Percentiles rank a stretch among this genome's conserved stretches.
Evolutionary conservation across 2,329 filamentous ascomycete species (phyloP).

Genomic region (Didymella arachidicola): DNA sequence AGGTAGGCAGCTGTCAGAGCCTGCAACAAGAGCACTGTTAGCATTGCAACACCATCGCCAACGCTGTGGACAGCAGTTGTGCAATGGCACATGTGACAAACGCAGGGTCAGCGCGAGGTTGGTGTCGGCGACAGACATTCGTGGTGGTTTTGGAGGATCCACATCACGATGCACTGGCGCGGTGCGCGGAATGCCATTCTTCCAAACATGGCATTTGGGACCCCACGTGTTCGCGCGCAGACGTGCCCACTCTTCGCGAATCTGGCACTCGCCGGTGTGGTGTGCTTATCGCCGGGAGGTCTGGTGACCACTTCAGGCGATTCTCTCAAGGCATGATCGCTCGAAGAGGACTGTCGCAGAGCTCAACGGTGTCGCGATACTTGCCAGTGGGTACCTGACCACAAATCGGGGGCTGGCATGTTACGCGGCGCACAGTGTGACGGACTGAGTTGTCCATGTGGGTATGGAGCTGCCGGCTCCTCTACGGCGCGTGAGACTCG

Average conservation of each 20-base stretch:
- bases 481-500: slow-evolving; percentile 16
- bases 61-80: not conserved
- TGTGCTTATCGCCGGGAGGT: slow-evolving; percentile 16
- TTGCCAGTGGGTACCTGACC: slow-evolving; percentile 9
- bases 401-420: slow-evolving; percentile 13
- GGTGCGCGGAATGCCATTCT: slow-evolving; percentile 18
- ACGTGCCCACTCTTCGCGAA: slow-evolving; percentile 19
- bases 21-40: slow-evolving; percentile 4
- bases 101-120: not conserved
- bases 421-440: slow-evolving; percentile 21
- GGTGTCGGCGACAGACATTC: slow-evolving; percentile 1
- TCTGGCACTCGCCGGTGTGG: slow-evolving; percentile 7
- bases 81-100: not conserved
- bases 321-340: slow-evolving; percentile 10
- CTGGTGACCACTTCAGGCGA: slow-evolving; percentile 11
- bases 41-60: slow-evolving; percentile 6
- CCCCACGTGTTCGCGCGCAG: slow-evolving; percentile 24
- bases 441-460: slow-evolving; percentile 17
- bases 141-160: slow-evolving; percentile 16
- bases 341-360: slow-evolving; percentile 6
- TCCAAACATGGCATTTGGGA: slow-evolving; percentile 16
- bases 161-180: slow-evolving; percentile 15
- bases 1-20: slow-evolving; percentile 16
- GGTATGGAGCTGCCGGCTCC: slow-evolving; percentile 6
- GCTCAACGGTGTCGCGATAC: slow-evolving; percentile 4